phyloP scores from a whole-genome alignment of 106 monocot genomes.

The Posidonia australis region DNA sequence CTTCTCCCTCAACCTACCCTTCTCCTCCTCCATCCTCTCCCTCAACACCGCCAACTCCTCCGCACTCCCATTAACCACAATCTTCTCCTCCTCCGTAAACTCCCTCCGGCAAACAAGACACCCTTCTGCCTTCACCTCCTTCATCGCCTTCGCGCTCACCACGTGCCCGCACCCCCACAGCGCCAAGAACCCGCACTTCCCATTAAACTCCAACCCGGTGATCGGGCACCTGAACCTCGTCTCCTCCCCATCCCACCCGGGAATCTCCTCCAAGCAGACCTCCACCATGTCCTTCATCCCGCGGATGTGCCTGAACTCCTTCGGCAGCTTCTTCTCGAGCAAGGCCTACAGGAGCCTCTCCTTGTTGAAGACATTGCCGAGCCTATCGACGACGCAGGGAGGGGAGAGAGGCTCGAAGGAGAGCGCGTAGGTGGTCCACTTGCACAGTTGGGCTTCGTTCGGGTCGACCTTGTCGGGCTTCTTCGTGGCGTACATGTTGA shows the following conservation, averaged over 20 bases:
- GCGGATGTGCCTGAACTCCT: slow-evolving; percentile 57
- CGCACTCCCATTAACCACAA: slow-evolving; percentile 72
- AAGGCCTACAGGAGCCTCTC: slow-evolving; percentile 65
- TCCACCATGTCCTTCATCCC: slow-evolving; percentile 85
- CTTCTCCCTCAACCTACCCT: slow-evolving; percentile 55
- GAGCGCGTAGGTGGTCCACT: slow-evolving; percentile 83
- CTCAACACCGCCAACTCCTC: slow-evolving; percentile 67
- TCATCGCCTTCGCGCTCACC: slow-evolving; percentile 67
- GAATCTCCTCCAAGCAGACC: slow-evolving; percentile 32
- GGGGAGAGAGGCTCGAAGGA: slow-evolving; percentile 64
- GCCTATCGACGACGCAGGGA: slow-evolving; percentile 67
- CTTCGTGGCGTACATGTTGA: slow-evolving; percentile 84
- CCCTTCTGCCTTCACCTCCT: slow-evolving; percentile 64
- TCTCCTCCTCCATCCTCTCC: slow-evolving; percentile 85
- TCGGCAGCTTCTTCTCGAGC: slow-evolving; percentile 65
- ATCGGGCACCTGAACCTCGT: slow-evolving; percentile 77
- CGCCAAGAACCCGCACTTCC: slow-evolving; percentile 72
- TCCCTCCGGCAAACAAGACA: slow-evolving; percentile 81
- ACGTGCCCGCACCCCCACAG: slow-evolving; percentile 77
- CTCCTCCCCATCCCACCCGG: slow-evolving; percentile 22
- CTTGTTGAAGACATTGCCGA: slow-evolving; percentile 89
- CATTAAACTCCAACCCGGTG: slow-evolving; percentile 74
- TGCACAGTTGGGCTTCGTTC: slow-evolving; percentile 71
- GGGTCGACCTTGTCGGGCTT: slow-evolving; percentile 98
- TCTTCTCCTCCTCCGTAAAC: slow-evolving; percentile 59